Base-by-base conservation (phyloP, 345 rosid species). In the Eucalyptus melliodora region DNA sequence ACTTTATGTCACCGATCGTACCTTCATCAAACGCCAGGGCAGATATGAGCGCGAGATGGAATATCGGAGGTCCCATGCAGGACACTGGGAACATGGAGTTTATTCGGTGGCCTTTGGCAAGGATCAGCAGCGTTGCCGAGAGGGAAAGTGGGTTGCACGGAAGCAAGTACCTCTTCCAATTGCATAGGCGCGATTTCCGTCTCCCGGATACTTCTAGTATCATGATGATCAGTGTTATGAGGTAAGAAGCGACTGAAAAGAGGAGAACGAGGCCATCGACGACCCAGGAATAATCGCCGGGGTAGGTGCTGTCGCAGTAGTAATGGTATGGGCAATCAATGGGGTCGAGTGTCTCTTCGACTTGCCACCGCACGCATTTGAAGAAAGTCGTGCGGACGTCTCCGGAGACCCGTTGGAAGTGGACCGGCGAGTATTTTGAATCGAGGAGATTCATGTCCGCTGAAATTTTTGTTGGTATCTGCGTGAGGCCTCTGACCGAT, bases 331-430 rank as follows among this genome's bases (percentile, higher is more conserved):
- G 97, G 91, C 98, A 97, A 92, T 91, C 92, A 40, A 93, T 72
- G 65, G 98, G 99, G 94, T 97, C 96, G 88, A 95, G 87, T 50
- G 99, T 97, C 83, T 97, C 96, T 91, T 97, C 99, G 11, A 93
- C 92, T 90, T 96, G 97, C 99, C 99, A 97, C 89, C 92, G 93
- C 19, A 91, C 90, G 93, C 98, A 97, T 89, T 97, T 96, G 95
- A 94, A 93, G 91, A 97, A 96, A 7, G 95, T 90, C 9, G 77
- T 86, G 65, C 92, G 94, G 24, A 90, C 89, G 87, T 92, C 94
- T 88, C 90, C 94, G 30, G 50, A 87, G 47, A 40, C 85, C 47
- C 5, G 16, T 77, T 24, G 16, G 85, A 77, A 40, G 30, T 21
- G 47, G 85, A 21, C 30, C 23, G 85, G 85, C 47, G 47, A 77